A percentile compares a stretch with the other conserved stretches of the same genome.
These are phyloP conservation scores for Sporobolomyces roseus DNA, from an alignment of 768 basidiomycete species.

Conservation along the genomic window DNA sequence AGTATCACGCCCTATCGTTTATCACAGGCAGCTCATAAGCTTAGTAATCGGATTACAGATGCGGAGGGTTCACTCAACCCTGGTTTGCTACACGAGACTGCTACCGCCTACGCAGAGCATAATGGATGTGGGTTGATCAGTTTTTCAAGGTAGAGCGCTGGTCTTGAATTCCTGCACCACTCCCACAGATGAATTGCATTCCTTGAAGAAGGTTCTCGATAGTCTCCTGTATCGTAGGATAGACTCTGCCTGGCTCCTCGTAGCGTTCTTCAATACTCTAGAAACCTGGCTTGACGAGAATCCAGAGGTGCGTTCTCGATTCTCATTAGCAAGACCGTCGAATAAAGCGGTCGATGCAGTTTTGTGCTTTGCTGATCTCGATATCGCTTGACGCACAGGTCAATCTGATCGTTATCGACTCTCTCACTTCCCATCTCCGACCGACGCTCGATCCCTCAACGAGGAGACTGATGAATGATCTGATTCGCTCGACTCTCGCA, in stretches of 20 bases:
- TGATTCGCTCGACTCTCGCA: conserved; percentile 10
- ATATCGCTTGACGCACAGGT: conserved; percentile 13
- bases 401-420: conserved; percentile 32
- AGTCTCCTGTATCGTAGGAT: conserved; percentile 26
- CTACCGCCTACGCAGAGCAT: neutral
- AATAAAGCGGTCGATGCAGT: neutral
- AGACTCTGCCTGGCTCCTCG: conserved; percentile 26
- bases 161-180: too few species aligned
- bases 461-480: conserved; percentile 5
- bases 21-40: too few species aligned
- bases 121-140: conserved; percentile 9
- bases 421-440: conserved; percentile 20
- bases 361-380: neutral
- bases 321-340: too few species aligned
- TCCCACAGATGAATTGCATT: too few species aligned
- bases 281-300: conserved; percentile 17
- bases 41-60: too few species aligned
- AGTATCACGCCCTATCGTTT: too few species aligned
- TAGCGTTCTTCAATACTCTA: conserved; percentile 20
- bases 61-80: conserved; percentile 21
- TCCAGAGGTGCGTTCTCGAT: conserved; percentile 3
- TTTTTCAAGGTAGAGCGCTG: too few species aligned
- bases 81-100: conserved; percentile 11
- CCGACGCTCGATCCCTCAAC: conserved; percentile 16
- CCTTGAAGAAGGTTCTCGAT: neutral